Evolutionary conservation across 345 rosid species (phyloP).

Genomic region (Cardiospermum halicacabum): DNA sequence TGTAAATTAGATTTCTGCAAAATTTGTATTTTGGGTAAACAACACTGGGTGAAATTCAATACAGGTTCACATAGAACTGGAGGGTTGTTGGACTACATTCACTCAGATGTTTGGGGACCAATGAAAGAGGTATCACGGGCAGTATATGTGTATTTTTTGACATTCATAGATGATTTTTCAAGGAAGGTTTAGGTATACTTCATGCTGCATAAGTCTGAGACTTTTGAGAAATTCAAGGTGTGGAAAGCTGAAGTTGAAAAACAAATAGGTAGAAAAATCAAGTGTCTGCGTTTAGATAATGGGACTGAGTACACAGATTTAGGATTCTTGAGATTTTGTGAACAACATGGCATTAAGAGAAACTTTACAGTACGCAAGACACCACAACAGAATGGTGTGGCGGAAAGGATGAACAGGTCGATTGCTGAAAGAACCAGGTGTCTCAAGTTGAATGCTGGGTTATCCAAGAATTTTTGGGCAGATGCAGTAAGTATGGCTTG

Average conservation of each 20-base stretch:
- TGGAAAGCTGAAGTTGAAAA: not conserved
- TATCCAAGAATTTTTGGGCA: not conserved
- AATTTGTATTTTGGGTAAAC: not conserved
- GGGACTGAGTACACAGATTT: not conserved
- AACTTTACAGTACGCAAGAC: not conserved
- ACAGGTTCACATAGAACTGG: not conserved
- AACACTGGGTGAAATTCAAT: not conserved
- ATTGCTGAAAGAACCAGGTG: no score
- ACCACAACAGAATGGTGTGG: slow-evolving; percentile 3
- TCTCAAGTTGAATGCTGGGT: not conserved
- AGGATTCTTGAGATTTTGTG: not conserved
- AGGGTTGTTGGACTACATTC: not conserved
- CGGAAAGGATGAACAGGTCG: no score
- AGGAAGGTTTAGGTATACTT: not conserved
- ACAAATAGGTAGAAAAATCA: not conserved
- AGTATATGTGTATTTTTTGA: not conserved
- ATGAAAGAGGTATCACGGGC: not conserved
- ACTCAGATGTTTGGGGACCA: not conserved
- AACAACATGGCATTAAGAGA: not conserved
- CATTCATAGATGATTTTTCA: not conserved
- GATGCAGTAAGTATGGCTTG: not conserved
- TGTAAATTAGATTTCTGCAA: not conserved
- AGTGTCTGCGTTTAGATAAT: not conserved
- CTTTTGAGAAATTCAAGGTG: not conserved
- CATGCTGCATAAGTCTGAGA: not conserved